Evolutionary conservation across 768 basidiomycete genomes (phyloP).

Genomic region (Russula compacta): DNA sequence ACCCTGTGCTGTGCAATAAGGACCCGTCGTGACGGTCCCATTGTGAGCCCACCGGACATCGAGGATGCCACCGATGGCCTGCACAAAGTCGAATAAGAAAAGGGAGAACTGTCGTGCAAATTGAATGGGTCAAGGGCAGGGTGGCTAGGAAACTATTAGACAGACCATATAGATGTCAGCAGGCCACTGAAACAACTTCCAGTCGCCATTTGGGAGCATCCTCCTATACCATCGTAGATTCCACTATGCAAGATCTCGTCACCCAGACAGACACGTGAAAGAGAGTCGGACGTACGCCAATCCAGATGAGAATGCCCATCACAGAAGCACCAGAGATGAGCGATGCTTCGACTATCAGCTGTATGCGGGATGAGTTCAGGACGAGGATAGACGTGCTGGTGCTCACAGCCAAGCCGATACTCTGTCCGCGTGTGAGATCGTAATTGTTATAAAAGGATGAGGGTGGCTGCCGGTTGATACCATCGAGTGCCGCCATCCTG

Average conservation of each 20-base stretch:
- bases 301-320: background rate
- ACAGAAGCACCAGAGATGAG: background rate
- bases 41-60: slow-evolving; percentile 28
- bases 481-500: background rate
- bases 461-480: background rate
- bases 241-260: background rate
- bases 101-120: slow-evolving; percentile 22
- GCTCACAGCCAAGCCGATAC: slow-evolving; percentile 22
- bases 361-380: background rate
- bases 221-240: slow-evolving; percentile 5
- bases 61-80: slow-evolving; percentile 31
- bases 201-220: background rate
- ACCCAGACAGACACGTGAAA: background rate
- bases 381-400: background rate
- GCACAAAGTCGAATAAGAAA: slow-evolving; percentile 29
- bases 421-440: slow-evolving; percentile 26
- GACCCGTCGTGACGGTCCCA: slow-evolving; percentile 28
- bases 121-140: slow-evolving; percentile 5
- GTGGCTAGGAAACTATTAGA: background rate
- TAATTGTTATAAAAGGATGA: no score
- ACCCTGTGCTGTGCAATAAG: slow-evolving; percentile 33
- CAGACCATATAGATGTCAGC: slow-evolving; percentile 35
- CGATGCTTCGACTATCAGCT: slow-evolving; percentile 32
- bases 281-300: slow-evolving; percentile 3
- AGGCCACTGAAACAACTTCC: slow-evolving; percentile 28